Conservation (phyloP, 129 eudicot species). For the Heracleum sosnowskyi region DNA sequence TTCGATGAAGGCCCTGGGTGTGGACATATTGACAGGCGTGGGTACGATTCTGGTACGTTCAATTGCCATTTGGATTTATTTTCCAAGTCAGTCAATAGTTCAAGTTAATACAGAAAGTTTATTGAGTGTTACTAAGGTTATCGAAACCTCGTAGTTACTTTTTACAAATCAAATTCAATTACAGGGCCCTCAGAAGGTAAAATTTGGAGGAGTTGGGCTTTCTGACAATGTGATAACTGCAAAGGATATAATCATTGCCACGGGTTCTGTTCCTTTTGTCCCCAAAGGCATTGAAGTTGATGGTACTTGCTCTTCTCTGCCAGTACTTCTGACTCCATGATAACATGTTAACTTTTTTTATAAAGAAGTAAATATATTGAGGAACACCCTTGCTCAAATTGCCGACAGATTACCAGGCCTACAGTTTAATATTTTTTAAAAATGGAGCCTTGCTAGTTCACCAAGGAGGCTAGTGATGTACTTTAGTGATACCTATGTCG, state of each 20-base stretch:
- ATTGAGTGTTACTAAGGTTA: not conserved
- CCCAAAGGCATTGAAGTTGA: conserved; percentile 95
- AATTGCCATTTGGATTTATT: conserved; percentile 6
- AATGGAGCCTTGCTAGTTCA: not conserved
- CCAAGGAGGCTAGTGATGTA: not conserved
- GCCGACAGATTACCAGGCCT: not conserved
- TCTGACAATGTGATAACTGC: conserved; percentile 54
- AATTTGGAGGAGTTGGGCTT: conserved; percentile 41
- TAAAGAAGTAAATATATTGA: not conserved
- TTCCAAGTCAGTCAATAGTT: not conserved
- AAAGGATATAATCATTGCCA: conserved; percentile 85
- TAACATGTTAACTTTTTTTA: not conserved
- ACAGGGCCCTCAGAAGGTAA: conserved; percentile 91
- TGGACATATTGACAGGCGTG: conserved; percentile 88
- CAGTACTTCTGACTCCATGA: not conserved
- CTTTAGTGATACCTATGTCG: not conserved
- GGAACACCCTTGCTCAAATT: not conserved
- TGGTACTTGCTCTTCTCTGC: conserved; percentile 34
- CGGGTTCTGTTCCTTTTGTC: conserved; percentile 84
- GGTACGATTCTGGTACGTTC: conserved; percentile 69
- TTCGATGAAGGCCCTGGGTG: conserved; percentile 79
- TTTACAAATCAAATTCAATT: not conserved
- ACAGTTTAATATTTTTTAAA: not conserved
- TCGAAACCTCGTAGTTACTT: not conserved
- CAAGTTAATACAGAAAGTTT: not conserved